These are phyloP conservation scores for Thymus quinquecostatus DNA, from an alignment of 257 asterid genomes.

Conservation along the genomic window DNA sequence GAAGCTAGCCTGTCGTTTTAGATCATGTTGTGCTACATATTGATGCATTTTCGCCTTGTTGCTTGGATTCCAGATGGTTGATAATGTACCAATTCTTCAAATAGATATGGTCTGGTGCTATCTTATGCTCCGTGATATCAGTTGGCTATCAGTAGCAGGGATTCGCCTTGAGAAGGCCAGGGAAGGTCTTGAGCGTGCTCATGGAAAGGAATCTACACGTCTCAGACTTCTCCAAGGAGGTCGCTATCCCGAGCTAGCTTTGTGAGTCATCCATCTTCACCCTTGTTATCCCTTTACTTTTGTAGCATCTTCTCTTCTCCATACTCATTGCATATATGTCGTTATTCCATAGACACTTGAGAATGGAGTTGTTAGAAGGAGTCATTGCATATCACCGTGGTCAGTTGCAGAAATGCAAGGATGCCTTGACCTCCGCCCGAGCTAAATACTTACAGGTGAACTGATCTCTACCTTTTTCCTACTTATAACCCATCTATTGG, in stretches of 20 bases:
- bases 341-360: constrained; percentile 61
- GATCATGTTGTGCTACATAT: constrained; percentile 7
- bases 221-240: constrained; percentile 84
- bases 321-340: constrained; percentile 10
- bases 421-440: constrained; percentile 69
- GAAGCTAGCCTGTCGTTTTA: constrained; percentile 6
- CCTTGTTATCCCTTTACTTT: constrained; percentile 13
- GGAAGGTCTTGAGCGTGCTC: constrained; percentile 89
- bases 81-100: constrained; percentile 88
- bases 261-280: constrained; percentile 49
- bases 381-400: constrained; percentile 84
- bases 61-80: constrained; percentile 71
- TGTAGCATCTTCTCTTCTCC: constrained; percentile 21
- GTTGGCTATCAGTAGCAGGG: constrained; percentile 90
- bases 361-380: constrained; percentile 93
- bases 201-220: constrained; percentile 91
- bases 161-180: constrained; percentile 83
- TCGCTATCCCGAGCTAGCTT: constrained; percentile 79
- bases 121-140: constrained; percentile 89
- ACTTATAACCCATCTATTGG: constrained; percentile 2
- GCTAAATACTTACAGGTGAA: constrained; percentile 66
- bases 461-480: constrained; percentile 10
- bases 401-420: constrained; percentile 65
- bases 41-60: constrained; percentile 24
- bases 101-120: constrained; percentile 99